Evolutionary conservation across 2,329 filamentous ascomycete species (phyloP), one percentile per base, ranked within the genome.

Genomic region (Lasiodiplodia gonubiensis): DNA sequence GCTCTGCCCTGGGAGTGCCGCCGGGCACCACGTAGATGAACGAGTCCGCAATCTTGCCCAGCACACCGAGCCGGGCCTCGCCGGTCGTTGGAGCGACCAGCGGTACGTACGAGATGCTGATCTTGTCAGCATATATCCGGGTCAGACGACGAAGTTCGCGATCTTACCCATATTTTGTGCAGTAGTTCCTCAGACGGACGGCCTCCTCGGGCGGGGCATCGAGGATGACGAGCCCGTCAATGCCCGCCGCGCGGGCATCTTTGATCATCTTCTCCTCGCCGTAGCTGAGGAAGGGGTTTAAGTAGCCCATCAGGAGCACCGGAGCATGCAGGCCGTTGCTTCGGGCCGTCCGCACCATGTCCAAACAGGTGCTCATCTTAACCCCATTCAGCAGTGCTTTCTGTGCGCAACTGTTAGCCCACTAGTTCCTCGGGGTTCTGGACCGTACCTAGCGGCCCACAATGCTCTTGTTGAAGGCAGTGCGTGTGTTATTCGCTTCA

Each of bases 1-100:
- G 87, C 68, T 90, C 90, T 52, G 89, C 85, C 79, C 92, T 97
- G 74, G 98, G 83, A 30, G 89, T 89, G 39, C 94, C 94, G 0
- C 94, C 88, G 25, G 94, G 98, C 64, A 99, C 95, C 69, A 99
- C 94, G 79, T 99, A 99, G 81, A 99, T 97, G 84, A 98, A 99
- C 4, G 94, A 97, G 81, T 98, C 94, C 75, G 95, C 95, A 70
- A 99, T 94, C 79, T 92, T 89, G 86, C 95, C 98, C 14, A 99
- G 90, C 46, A 97, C 86, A 81, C 92, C 94, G 93, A 99, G 97
- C 74, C 95, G 92, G 71, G 88, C 85, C 73, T 97, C 93, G 8
- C 93, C 97, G 1, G 95, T 98, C 12, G 94, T 89, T 6, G 95
- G 95, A 0, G 95, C 94, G 73, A 99, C 97, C 64, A 99, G 85